Evolutionary conservation across 106 monocot species (phyloP), one percentile per base, ranked within the genome.

Genomic region (Apostasia ramifera): DNA sequence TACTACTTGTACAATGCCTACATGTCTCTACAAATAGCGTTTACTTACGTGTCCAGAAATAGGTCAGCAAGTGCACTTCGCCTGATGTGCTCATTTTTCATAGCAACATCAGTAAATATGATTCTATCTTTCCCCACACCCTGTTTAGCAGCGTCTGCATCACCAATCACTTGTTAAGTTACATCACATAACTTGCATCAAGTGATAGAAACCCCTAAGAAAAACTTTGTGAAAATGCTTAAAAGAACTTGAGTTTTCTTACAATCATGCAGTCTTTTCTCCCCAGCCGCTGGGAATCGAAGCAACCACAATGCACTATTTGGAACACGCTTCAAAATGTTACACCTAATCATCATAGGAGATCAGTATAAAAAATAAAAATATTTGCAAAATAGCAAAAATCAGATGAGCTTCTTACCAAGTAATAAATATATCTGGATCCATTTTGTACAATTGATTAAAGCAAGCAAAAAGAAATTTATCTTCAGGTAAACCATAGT

Each of bases 381-480:
- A 56, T 26, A 26, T 26, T 26, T 26, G 26, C 26, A 26, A 26
- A 26, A 55, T 38, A 59, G 46, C 38, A 49, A 48, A 66, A 38
- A 55, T 62, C n/a, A 44, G 62, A 41, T 5, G 56, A 57, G 53
- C 14, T 54, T 13, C 8, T 64, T 83, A 90, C 97, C 97, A 97
- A 68, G 92, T 90, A 51, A 78, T 80, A 71, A 92, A 92, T 69
- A 97, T 87, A n/a, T 97, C 97, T 63, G 97, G 97, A 56, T 97
- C 92, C 89, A 97, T 90, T 76, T 97, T 97, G 69, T 97, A 97
- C 3, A 97, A 82, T 74, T 97, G 97, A 75, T 92, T 97, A 71
- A 97, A 97, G 68, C 92, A 97, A 43, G 97, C 97, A 81, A 97
- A 97, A 44, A 97, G 79, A 75, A 97, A 87, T 77, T 92, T 97